phyloP scores from a whole-genome alignment of 129 eudicot genomes.

The Rutidosis leptorrhynchoides region DNA sequence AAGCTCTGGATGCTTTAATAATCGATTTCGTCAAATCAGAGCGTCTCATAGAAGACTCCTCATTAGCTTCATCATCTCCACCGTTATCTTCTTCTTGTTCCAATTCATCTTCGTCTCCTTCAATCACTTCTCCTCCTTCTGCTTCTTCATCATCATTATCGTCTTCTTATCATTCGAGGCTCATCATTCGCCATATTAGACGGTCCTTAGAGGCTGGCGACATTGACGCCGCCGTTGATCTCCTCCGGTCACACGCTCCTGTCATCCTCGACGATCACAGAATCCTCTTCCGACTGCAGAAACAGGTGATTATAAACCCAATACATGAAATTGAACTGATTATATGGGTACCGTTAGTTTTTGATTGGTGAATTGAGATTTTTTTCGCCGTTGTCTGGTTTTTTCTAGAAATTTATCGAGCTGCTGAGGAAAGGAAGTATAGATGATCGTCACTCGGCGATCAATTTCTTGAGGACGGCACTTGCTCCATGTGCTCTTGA shows the following conservation, averaged over 20 bases:
- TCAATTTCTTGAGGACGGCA: slow-evolving; percentile 61
- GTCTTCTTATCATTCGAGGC: slow-evolving; percentile 63
- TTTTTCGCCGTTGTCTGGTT: no score
- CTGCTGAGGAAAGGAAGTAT: slow-evolving; percentile 81
- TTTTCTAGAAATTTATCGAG: slow-evolving; percentile 98
- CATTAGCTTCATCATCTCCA: no score
- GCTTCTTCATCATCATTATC: slow-evolving; percentile 50
- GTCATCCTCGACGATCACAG: slow-evolving; percentile 75
- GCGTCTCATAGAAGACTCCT: slow-evolving; percentile 55
- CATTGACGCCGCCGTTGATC: slow-evolving; percentile 71
- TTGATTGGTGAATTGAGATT: slow-evolving; percentile 10
- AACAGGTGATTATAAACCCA: no score
- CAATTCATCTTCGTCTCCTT: no score
- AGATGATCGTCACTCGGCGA: slow-evolving; percentile 72
- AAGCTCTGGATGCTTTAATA: slow-evolving; percentile 78
- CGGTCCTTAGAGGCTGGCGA: slow-evolving; percentile 59
- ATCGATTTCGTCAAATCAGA: slow-evolving; percentile 94
- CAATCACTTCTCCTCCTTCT: slow-evolving; percentile 37
- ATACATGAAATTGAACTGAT: no score
- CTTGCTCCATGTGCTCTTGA: slow-evolving; percentile 94
- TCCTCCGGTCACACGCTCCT: slow-evolving; percentile 66
- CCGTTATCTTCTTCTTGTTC: no score
- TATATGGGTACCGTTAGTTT: no score
- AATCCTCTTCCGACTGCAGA: slow-evolving; percentile 83
- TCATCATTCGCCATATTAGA: no score